Percentiles rank a stretch among this genome's conserved stretches.
These are phyloP conservation scores for Wilhelminamyces savonicus DNA, from an alignment of 805 yeast species.

Conservation along the genomic window DNA sequence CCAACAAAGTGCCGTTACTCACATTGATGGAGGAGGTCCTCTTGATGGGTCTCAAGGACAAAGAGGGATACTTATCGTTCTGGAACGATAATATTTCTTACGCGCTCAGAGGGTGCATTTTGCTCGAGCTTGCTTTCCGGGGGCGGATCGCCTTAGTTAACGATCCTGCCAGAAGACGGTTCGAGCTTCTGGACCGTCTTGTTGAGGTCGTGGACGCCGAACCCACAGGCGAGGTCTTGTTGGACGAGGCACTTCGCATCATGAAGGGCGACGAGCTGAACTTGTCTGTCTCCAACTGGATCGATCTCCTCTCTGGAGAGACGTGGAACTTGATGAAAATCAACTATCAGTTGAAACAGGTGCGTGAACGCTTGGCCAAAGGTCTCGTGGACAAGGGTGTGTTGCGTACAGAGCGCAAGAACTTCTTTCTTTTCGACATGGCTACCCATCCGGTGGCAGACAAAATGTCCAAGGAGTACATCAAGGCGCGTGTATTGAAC, in stretches of 20 bases:
- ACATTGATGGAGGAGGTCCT: conserved; percentile 97
- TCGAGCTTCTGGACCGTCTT: conserved; percentile 80
- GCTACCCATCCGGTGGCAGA: conserved; percentile 97
- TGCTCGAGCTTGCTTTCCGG: conserved; percentile 87
- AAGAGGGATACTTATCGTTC: conserved; percentile 92
- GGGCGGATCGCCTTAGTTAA: conserved; percentile 83
- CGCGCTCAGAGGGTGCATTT: conserved; percentile 89
- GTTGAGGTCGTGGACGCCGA: conserved; percentile 81
- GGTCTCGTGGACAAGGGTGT: conserved; percentile 97
- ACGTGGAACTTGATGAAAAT: conserved; percentile 97
- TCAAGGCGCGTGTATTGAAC: conserved; percentile 65
- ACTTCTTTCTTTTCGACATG: conserved; percentile 93
- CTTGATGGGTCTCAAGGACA: conserved; percentile 87
- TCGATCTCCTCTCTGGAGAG: conserved; percentile 88
- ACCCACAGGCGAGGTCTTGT: conserved; percentile 89
- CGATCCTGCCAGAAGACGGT: conserved; percentile 87
- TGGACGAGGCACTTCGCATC: conserved; percentile 88
- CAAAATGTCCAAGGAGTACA: conserved; percentile 72
- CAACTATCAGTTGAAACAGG: conserved; percentile 93
- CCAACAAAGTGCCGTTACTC: conserved; percentile 54
- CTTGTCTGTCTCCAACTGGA: conserved; percentile 82
- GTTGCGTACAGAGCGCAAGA: conserved; percentile 90
- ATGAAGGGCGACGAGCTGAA: conserved; percentile 81
- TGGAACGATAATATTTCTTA: conserved; percentile 98
- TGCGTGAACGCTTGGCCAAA: conserved; percentile 91